Conservation (phyloP, 31 red algal species). For the Porphyra umbilicalis region DNA sequence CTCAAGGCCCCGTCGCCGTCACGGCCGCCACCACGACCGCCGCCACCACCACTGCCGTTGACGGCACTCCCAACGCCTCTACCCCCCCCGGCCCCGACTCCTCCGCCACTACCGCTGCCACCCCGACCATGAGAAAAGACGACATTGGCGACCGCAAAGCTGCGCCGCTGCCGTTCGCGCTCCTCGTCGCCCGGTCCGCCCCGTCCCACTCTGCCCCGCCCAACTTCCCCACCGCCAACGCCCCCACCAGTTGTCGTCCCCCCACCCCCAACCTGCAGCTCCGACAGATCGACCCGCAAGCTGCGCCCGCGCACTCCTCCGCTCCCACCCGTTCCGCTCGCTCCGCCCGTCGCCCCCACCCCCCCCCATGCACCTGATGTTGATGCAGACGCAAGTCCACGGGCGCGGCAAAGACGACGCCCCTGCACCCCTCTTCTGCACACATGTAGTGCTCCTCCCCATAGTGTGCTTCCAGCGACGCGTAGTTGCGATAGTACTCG, state of each 20-base stretch:
- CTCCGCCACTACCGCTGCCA: background rate
- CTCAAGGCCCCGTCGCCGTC: constrained; percentile 1
- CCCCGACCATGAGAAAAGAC: background rate
- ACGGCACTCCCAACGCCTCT: background rate
- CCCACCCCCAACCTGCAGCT: constrained; percentile 45
- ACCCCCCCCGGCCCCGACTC: background rate
- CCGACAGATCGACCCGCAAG: constrained; percentile 53
- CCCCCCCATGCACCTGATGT: constrained; percentile 31
- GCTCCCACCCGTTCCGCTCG: constrained; percentile 12
- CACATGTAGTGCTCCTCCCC: constrained; percentile 74
- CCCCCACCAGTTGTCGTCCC: background rate
- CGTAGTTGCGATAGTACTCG: constrained; percentile 81
- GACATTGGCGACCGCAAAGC: background rate
- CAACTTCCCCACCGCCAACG: background rate
- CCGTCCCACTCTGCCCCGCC: background rate
- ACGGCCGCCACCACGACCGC: background rate
- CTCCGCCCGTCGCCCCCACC: constrained; percentile 4
- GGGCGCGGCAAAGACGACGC: constrained; percentile 64
- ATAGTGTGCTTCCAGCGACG: constrained; percentile 70
- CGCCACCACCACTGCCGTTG: background rate
- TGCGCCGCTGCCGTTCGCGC: background rate
- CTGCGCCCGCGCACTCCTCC: constrained; percentile 19
- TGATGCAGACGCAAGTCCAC: constrained; percentile 83
- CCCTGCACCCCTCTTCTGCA: constrained; percentile 48
- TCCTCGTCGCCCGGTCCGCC: background rate